phyloP scores from a whole-genome alignment of 495 filamentous ascomycete genomes.

The Melanomma pulvis-pyrius region DNA sequence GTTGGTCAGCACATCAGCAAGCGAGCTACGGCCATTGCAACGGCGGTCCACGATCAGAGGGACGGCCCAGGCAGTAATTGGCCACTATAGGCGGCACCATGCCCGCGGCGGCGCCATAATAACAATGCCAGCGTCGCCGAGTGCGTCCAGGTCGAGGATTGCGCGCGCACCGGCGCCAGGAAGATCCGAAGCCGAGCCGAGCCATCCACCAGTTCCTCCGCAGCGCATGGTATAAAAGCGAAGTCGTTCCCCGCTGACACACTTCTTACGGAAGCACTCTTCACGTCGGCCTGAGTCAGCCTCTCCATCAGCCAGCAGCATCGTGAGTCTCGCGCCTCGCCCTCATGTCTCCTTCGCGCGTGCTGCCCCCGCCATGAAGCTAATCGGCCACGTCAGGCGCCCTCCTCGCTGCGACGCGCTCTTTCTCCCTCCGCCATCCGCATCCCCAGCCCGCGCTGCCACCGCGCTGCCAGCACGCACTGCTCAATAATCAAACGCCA shows the following conservation, averaged over 20 bases:
- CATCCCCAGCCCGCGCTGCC: background rate
- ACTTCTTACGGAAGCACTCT: constrained; percentile 1
- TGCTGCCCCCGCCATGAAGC: background rate
- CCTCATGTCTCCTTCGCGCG: background rate
- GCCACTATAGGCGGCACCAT: too few relatives aligned
- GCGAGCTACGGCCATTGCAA: too few relatives aligned
- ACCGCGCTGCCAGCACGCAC: background rate
- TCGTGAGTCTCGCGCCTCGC: background rate
- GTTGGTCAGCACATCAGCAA: background rate
- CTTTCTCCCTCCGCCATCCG: background rate
- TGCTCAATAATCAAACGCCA: constrained; percentile 35
- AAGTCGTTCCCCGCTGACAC: too few relatives aligned
- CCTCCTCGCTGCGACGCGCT: background rate
- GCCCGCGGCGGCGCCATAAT: too few relatives aligned
- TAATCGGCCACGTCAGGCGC: constrained; percentile 24
- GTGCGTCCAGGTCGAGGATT: too few relatives aligned
- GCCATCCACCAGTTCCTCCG: too few relatives aligned
- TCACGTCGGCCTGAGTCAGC: too few relatives aligned
- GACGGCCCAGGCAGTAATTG: background rate
- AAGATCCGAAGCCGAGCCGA: too few relatives aligned
- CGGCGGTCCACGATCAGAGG: too few relatives aligned
- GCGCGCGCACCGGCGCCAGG: too few relatives aligned
- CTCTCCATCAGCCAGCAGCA: background rate
- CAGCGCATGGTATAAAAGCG: too few relatives aligned
- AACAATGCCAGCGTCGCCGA: too few relatives aligned